Evolutionary conservation across 768 basidiomycete genomes (phyloP), one percentile per base, ranked within the genome.

Genomic region (Goffeauzyma gilvescens): DNA sequence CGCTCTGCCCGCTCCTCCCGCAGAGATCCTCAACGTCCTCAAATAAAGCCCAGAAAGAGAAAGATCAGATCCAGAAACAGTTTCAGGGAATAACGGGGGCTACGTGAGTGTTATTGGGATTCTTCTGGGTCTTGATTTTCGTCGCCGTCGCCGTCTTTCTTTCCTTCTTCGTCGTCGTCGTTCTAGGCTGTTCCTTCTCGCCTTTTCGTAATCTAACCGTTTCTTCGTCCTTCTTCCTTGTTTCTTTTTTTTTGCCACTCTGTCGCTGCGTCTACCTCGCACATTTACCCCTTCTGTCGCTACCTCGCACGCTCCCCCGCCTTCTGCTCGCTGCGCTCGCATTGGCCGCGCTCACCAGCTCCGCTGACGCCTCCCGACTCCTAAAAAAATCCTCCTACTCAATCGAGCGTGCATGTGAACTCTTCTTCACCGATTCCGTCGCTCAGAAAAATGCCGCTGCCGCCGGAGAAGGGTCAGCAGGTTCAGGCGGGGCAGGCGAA

Each of bases 31-130:
- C n/a, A n/a, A n/a, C n/a, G n/a, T n/a, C n/a, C n/a, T n/a, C n/a
- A n/a, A n/a, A n/a, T n/a, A n/a, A n/a, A n/a, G n/a, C n/a, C n/a
- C n/a, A n/a, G n/a, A n/a, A n/a, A n/a, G n/a, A n/a, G n/a, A n/a
- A n/a, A n/a, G n/a, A n/a, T n/a, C n/a, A n/a, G n/a, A n/a, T n/a
- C n/a, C n/a, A n/a, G n/a, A n/a, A n/a, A n/a, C 51, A 55, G 34
- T 53, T 63, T 25, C 41, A 48, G 24, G 44, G 51, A 6, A 57
- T 63, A 38, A 60, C 57, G 1, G 54, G 55, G 10, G 55, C 59
- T 2, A 47, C 52, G 60, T 63, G 42, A 53, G 60, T 56, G n/a
- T n/a, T n/a, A n/a, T n/a, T n/a, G n/a, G n/a, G n/a, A n/a, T n/a
- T n/a, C n/a, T n/a, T n/a, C n/a, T n/a, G n/a, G n/a, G n/a, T n/a